Evolutionary conservation across 257 asterid genomes (phyloP).

Genomic region (Capsicum chinense): DNA sequence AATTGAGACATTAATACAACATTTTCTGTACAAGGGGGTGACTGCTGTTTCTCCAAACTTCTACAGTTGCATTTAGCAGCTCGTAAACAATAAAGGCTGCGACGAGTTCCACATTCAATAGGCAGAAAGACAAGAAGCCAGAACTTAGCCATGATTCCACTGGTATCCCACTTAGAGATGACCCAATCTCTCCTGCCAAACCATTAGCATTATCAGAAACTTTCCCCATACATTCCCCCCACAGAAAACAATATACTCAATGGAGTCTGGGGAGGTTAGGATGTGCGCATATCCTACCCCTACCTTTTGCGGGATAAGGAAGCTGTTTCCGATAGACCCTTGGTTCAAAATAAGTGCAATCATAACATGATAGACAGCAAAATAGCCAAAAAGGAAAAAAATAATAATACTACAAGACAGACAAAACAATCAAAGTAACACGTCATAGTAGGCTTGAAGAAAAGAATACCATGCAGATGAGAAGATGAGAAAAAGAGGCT

Average conservation of each 20-base stretch:
- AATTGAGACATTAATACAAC: neutral
- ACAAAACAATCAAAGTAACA: no score
- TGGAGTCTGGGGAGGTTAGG: no score
- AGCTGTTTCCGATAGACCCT: no score
- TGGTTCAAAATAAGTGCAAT: no score
- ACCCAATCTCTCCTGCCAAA: conserved; percentile 58
- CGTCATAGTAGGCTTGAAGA: no score
- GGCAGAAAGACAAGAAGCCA: conserved; percentile 16
- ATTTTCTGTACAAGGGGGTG: conserved; percentile 16
- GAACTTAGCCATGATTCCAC: neutral
- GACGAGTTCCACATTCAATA: neutral
- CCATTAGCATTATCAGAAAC: conserved; percentile 11
- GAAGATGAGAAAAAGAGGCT: no score
- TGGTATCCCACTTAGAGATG: conserved; percentile 37
- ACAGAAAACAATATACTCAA: neutral
- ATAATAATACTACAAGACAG: no score
- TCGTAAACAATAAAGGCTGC: neutral
- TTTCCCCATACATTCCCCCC: neutral
- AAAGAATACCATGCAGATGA: no score
- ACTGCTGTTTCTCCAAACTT: neutral
- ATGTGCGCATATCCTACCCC: no score
- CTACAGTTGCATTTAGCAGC: neutral
- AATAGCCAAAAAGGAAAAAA: no score
- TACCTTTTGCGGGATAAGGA: no score
- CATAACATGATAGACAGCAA: no score